A percentile compares a stretch with the other conserved stretches of the same genome.
Conservation (phyloP, 345 rosid species). For the Turritis glabra region DNA sequence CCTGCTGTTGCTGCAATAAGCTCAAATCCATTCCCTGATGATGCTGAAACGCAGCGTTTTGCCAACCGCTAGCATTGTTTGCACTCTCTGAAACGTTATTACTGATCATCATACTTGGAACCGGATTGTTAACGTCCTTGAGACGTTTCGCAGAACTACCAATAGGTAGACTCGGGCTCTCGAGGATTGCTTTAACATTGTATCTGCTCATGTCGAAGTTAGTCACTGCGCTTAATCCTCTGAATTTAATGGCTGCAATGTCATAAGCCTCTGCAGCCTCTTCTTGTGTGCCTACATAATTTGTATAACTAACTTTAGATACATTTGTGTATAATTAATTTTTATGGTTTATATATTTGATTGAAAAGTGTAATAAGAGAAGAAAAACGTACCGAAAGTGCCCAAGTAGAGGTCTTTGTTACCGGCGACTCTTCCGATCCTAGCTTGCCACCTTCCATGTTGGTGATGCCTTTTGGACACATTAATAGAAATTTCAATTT, state of each 20-base stretch:
- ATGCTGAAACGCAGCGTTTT: slow-evolving; percentile 49
- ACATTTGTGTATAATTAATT: background rate
- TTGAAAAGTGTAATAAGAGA: background rate
- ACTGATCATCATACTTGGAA: slow-evolving; percentile 21
- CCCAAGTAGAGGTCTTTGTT: slow-evolving; percentile 96
- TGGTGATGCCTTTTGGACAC: slow-evolving; percentile 74
- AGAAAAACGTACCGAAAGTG: slow-evolving; percentile 62
- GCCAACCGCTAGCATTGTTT: slow-evolving; percentile 39
- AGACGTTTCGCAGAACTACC: slow-evolving; percentile 76
- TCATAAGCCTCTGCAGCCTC: slow-evolving; percentile 99
- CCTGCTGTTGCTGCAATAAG: slow-evolving; percentile 49
- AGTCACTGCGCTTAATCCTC: slow-evolving; percentile 96
- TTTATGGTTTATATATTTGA: background rate
- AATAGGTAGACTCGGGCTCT: slow-evolving; percentile 73
- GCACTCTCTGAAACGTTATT: slow-evolving; percentile 22
- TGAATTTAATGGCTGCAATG: slow-evolving; percentile 90
- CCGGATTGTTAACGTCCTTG: slow-evolving; percentile 22
- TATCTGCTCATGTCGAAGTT: slow-evolving; percentile 92
- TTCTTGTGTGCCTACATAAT: slow-evolving; percentile 72
- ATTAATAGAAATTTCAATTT: background rate
- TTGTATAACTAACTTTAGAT: background rate
- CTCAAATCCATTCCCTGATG: slow-evolving; percentile 38
- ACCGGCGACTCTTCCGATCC: slow-evolving; percentile 97
- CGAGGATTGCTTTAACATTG: slow-evolving; percentile 79
- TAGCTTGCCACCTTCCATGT: slow-evolving; percentile 99